Evolutionary conservation across 495 filamentous ascomycete genomes (phyloP).

Genomic region (Trichoderma gamsii): DNA sequence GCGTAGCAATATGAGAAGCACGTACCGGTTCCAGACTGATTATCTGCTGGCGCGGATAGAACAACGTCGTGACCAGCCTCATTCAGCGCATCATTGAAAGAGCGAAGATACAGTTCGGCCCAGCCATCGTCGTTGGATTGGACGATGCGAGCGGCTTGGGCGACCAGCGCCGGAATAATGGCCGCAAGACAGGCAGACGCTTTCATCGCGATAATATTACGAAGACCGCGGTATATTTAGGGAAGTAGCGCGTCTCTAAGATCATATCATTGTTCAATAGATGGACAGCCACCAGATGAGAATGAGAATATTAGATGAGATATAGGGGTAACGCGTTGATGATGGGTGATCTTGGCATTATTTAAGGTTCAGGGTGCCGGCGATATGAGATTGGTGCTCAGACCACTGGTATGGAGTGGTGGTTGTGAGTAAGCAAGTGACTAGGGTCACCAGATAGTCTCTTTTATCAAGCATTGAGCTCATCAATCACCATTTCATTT

Average conservation of each 20-base stretch:
- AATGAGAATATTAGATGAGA: background rate
- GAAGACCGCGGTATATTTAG: background rate
- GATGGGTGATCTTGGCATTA: background rate
- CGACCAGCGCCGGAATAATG: constrained; percentile 2
- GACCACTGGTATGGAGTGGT: too few species aligned
- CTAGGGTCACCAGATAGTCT: too few species aligned
- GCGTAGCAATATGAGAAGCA: constrained; percentile 6
- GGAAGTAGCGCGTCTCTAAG: background rate
- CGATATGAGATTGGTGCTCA: too few species aligned
- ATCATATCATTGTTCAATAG: background rate
- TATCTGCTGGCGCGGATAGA: constrained; percentile 58
- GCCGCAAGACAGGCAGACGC: background rate
- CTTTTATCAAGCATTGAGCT: too few species aligned
- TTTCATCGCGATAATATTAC: background rate
- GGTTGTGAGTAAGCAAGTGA: too few species aligned
- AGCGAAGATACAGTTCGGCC: constrained; percentile 60
- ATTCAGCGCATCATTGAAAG: constrained; percentile 47
- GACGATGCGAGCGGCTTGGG: constrained; percentile 47
- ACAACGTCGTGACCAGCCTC: constrained; percentile 52
- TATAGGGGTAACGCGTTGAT: background rate
- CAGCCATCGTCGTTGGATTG: constrained; percentile 68
- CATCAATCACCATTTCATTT: too few species aligned
- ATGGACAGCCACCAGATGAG: background rate
- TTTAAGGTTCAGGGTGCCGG: background rate
- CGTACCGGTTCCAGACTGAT: constrained; percentile 56